phyloP scores from a whole-genome alignment of 2,329 filamentous ascomycete species.

The Penicillium sp. region DNA sequence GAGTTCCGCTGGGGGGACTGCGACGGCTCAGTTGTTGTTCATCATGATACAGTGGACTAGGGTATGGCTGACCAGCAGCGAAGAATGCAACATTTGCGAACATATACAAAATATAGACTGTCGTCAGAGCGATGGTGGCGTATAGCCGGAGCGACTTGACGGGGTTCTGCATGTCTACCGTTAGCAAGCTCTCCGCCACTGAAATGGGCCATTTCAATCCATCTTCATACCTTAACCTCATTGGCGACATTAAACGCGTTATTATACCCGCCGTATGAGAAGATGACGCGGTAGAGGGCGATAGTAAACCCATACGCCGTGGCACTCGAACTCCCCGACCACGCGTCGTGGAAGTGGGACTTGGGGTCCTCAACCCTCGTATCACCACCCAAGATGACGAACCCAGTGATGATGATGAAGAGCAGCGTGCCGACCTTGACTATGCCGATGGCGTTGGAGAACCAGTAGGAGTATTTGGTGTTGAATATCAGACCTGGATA shows the following conservation, averaged over 20 bases:
- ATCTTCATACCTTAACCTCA: conserved; percentile 55
- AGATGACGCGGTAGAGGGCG: conserved; percentile 63
- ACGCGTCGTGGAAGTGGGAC: conserved; percentile 61
- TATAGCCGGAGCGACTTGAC: conserved; percentile 59
- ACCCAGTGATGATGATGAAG: conserved; percentile 65
- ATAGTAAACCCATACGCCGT: conserved; percentile 57
- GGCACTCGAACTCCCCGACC: conserved; percentile 53
- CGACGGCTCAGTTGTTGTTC: background rate
- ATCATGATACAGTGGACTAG: background rate
- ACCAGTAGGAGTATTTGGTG: conserved; percentile 62
- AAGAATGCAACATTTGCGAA: conserved; percentile 67
- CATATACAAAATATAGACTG: conserved; percentile 61
- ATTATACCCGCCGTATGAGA: conserved; percentile 61
- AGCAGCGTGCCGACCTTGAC: conserved; percentile 66
- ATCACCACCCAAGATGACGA: conserved; percentile 66
- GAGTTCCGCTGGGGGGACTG: conserved; percentile 58
- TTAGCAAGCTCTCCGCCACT: background rate
- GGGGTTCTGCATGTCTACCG: conserved; percentile 51
- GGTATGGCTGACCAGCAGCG: conserved; percentile 43
- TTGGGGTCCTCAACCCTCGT: conserved; percentile 56
- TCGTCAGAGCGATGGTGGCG: conserved; percentile 55
- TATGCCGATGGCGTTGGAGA: conserved; percentile 61
- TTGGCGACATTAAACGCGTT: conserved; percentile 68
- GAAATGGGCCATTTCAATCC: background rate
- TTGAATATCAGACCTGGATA: conserved; percentile 53